A percentile compares a stretch with the other conserved stretches of the same genome.
phyloP scores from a whole-genome alignment of 202 grass and related monocot species.

The Alloteropsis angusta region DNA sequence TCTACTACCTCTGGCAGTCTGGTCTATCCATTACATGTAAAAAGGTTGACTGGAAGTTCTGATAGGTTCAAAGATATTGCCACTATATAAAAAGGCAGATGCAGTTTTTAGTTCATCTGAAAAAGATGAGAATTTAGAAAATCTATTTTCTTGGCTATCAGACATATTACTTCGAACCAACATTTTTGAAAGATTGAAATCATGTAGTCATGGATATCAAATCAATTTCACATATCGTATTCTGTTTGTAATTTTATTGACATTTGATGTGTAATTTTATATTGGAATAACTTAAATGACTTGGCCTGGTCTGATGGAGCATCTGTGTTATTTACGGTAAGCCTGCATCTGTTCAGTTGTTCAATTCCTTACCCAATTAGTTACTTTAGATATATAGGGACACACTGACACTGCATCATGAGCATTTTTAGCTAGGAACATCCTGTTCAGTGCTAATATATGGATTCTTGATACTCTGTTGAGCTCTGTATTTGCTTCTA shows the following conservation, averaged over 20 bases:
- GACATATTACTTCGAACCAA: background rate
- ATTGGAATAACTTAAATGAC: background rate
- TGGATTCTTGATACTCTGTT: background rate
- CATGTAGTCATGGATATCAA: background rate
- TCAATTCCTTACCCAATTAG: background rate
- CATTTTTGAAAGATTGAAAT: background rate
- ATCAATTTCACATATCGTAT: background rate
- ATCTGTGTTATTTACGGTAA: background rate
- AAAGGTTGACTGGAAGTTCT: background rate
- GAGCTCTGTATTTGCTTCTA: background rate
- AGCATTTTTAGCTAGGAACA: background rate
- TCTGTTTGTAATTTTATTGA: background rate
- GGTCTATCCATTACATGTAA: background rate
- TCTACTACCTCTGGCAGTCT: background rate
- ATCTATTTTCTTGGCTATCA: background rate
- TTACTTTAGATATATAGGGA: background rate
- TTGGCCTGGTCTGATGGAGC: background rate
- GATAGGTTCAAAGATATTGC: background rate
- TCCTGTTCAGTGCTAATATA: background rate
- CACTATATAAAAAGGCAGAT: background rate
- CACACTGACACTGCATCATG: background rate
- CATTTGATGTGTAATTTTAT: background rate
- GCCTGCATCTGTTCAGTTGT: background rate
- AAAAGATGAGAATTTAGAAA: background rate
- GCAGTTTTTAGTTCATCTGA: background rate